Evolutionary conservation across 1,284 basidiomycete genomes (phyloP), one percentile per base, ranked within the genome.

Genomic region (Ustilago xerochloae): DNA sequence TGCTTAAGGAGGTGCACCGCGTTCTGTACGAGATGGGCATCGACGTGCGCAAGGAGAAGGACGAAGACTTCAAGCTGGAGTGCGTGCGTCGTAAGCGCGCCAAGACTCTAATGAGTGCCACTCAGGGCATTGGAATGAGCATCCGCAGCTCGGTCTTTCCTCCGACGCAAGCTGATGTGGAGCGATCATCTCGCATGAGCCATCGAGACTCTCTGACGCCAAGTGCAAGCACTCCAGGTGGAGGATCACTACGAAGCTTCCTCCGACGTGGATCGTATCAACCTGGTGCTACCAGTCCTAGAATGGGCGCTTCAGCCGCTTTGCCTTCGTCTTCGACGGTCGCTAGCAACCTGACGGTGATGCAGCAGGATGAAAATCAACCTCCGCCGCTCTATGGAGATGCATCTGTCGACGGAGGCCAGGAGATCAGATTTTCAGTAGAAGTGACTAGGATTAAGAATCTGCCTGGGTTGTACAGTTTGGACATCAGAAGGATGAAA

Each of bases 21-120:
- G 91, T 94, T 16, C 87, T 99, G 60, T 88, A 90, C 77, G 89
- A 88, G 41, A 95, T 99, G 93, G 97, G 96, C 22, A 88, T 99
- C 62, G 93, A 96, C 49, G 88, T 95, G 71, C 90, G 92, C 80
- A 86, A 90, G 49, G 87, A 91, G 89, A 74, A 92, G 94, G 81
- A 97, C 90, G 87, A 95, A 93, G 87, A 81, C 43, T 82, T 80
- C 62, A 81, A 81, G 60, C 55, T 84, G 22, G 82, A 84, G 46
- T 84, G 82, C 51, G 48, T 84, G 22, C 80, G 82, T 24, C 63
- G 74, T 15, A 83, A 81, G 65, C 75, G 79, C 10, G 60, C 72
- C 28, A 79, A 78, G 62, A 80, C 74, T 38, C 63, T 81, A 8
- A 76, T 80, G 30, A 68, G 71, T n/a, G 79, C 80, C 1, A 78